These are phyloP conservation scores for Blastobotrys apis DNA, from an alignment of 1,139 yeast species.

Conservation along the genomic window DNA sequence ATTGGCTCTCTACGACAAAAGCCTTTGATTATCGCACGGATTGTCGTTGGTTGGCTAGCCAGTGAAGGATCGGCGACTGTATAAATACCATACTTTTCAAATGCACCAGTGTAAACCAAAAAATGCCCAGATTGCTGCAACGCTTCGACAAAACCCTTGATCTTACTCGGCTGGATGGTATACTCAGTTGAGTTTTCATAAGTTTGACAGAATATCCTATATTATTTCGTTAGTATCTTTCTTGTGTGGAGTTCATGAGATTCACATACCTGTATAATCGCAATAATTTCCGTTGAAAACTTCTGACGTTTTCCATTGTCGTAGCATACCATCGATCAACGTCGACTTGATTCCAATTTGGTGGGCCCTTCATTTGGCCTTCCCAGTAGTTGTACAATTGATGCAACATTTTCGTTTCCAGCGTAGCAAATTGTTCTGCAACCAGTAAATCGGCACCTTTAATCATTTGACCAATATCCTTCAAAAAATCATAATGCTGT, in stretches of 20 bases:
- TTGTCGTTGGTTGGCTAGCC: constrained; percentile 39
- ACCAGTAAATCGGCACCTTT: constrained; percentile 84
- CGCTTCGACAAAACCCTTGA: constrained; percentile 51
- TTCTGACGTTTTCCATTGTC: constrained; percentile 79
- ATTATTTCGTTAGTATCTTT: constrained; percentile 6
- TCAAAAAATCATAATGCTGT: constrained; percentile 72
- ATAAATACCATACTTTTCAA: constrained; percentile 72
- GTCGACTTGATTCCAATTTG: constrained; percentile 51
- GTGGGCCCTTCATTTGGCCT: constrained; percentile 66
- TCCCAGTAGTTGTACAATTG: constrained; percentile 68
- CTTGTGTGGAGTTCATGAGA: no score
- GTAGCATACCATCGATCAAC: constrained; percentile 77
- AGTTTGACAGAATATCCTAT: constrained; percentile 54
- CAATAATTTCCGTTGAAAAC: constrained; percentile 75
- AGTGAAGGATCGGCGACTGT: constrained; percentile 64
- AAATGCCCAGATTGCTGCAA: constrained; percentile 69
- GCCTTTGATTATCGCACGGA: constrained; percentile 37
- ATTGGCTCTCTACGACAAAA: constrained; percentile 27
- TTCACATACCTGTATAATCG: constrained; percentile 54
- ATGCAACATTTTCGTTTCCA: constrained; percentile 64
- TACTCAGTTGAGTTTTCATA: constrained; percentile 75
- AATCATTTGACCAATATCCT: constrained; percentile 64
- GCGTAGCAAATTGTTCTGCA: constrained; percentile 60
- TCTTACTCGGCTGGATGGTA: constrained; percentile 49
- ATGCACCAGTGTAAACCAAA: constrained; percentile 67